These are phyloP conservation scores for Sporothrix mexicana DNA, from an alignment of 2,329 filamentous ascomycete genomes.

Conservation along the genomic window DNA sequence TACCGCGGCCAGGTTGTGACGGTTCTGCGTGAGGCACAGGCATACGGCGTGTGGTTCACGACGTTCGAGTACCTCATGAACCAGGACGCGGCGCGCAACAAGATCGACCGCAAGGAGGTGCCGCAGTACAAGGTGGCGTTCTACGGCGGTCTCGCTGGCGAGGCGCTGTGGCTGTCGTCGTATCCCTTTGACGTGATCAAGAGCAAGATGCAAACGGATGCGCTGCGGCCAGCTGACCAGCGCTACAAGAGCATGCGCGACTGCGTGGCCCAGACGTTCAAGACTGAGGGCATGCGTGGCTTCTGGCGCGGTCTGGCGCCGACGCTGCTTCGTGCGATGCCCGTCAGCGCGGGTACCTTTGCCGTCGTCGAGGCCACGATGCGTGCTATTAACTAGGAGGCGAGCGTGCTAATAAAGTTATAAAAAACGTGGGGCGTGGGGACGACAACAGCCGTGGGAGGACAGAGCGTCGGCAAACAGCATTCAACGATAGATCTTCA, in stretches of 20 bases:
- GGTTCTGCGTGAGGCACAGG: constrained; percentile 84
- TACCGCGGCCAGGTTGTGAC: constrained; percentile 91
- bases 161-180: constrained; percentile 89
- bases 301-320: constrained; percentile 97
- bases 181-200: constrained; percentile 98
- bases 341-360: constrained; percentile 97
- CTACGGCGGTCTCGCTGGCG: constrained; percentile 92
- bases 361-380: constrained; percentile 76
- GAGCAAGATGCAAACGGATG: constrained; percentile 99
- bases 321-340: constrained; percentile 92
- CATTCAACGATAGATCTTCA: constrained; percentile 8
- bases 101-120: constrained; percentile 75
- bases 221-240: constrained; percentile 70
- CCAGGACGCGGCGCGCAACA: constrained; percentile 78
- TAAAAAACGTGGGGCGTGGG: no score
- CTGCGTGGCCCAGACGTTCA: constrained; percentile 84
- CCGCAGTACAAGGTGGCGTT: constrained; percentile 84
- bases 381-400: constrained; percentile 59
- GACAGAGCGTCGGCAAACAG: neutral
- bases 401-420: no score
- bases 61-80: constrained; percentile 98
- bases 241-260: constrained; percentile 83
- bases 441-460: no score
- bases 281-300: constrained; percentile 74
- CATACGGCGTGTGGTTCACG: constrained; percentile 95